phyloP scores from a whole-genome alignment of 768 basidiomycete genomes.

The Tylopilus plumbeoviolaceoides region DNA sequence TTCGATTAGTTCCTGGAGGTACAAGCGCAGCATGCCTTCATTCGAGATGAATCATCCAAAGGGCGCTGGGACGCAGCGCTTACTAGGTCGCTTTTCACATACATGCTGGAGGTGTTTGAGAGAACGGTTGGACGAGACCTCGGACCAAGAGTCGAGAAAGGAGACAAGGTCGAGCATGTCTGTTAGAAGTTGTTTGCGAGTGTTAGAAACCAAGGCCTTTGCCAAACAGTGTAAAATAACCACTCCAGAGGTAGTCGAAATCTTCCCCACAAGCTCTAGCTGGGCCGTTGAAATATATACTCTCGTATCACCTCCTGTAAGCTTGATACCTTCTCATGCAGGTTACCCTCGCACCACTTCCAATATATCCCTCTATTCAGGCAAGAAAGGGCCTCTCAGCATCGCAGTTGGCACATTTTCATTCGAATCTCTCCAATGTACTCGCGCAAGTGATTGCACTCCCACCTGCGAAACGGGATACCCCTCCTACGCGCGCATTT shows the following conservation, averaged over 20 bases:
- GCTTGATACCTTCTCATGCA: conserved; percentile 16
- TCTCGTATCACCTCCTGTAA: neutral
- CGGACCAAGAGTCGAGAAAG: conserved; percentile 53
- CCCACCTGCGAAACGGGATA: conserved; percentile 45
- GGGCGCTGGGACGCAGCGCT: conserved; percentile 96
- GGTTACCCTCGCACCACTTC: conserved; percentile 35
- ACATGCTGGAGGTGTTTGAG: conserved; percentile 93
- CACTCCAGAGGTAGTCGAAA: neutral
- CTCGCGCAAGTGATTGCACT: conserved; percentile 47
- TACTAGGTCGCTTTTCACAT: conserved; percentile 70
- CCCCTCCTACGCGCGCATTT: conserved; percentile 43
- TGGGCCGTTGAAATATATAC: neutral
- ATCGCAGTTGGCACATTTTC: conserved; percentile 48
- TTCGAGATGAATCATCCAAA: conserved; percentile 88
- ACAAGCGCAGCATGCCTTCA: conserved; percentile 96
- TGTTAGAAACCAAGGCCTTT: conserved; percentile 5
- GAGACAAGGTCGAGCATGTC: conserved; percentile 67
- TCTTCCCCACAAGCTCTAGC: neutral
- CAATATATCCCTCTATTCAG: conserved; percentile 51
- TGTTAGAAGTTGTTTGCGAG: conserved; percentile 38
- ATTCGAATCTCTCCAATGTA: conserved; percentile 42
- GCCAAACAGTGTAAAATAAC: neutral
- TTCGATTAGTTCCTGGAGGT: conserved; percentile 80
- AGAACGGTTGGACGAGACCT: conserved; percentile 83
- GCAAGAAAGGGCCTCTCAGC: conserved; percentile 47